These are phyloP conservation scores for Xylariaceae sp. DNA, from an alignment of 2,329 filamentous ascomycete genomes.

Conservation along the genomic window DNA sequence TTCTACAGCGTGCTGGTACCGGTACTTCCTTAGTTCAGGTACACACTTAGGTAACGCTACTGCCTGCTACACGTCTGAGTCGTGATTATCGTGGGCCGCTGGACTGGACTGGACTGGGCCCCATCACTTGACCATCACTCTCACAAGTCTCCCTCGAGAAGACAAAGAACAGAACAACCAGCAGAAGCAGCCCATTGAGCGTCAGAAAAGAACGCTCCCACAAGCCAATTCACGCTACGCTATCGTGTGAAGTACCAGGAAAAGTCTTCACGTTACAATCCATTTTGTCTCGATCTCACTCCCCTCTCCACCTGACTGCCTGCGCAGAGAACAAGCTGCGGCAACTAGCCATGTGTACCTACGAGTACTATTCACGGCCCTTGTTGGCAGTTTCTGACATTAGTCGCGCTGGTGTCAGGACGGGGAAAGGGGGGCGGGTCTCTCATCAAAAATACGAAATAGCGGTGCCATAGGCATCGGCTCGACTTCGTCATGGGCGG, in stretches of 20 bases:
- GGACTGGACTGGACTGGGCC: background rate
- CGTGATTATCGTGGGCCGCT: background rate
- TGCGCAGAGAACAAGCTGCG: background rate
- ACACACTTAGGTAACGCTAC: background rate
- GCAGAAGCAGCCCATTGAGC: background rate
- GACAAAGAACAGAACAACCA: background rate
- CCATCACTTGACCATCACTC: background rate
- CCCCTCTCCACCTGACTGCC: background rate
- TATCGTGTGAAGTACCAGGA: background rate
- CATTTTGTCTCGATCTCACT: background rate
- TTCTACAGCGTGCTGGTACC: background rate
- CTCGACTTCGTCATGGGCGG: conserved; percentile 6
- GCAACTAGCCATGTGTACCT: background rate
- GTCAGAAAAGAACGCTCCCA: too few species aligned
- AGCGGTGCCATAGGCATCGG: conserved; percentile 2
- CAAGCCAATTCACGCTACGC: too few species aligned
- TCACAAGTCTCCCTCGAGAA: too few species aligned
- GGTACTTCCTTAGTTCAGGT: background rate
- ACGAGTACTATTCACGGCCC: background rate
- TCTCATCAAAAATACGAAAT: conserved; percentile 13
- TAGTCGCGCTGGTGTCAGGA: conserved; percentile 2
- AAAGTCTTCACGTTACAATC: background rate
- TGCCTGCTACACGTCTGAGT: background rate
- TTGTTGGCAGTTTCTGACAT: conserved; percentile 7
- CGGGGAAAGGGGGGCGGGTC: conserved; percentile 7